Conservation (phyloP, 2,329 filamentous ascomycete genomes). For the Aspergillus ustus region DNA sequence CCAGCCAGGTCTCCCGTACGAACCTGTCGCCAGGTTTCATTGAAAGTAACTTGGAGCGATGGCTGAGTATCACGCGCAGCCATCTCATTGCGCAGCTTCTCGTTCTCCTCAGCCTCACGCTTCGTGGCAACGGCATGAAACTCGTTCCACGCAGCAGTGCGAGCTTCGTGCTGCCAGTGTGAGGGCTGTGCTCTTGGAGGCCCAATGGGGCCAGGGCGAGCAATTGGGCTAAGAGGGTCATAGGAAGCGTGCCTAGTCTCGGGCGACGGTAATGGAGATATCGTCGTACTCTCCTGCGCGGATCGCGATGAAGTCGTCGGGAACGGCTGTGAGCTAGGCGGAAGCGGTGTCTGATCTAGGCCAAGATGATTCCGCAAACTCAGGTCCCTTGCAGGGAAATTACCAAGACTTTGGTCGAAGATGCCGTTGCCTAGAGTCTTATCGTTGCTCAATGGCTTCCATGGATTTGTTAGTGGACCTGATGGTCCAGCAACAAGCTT, state of each 20-base stretch:
- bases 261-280: slow-evolving; percentile 44
- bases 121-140: slow-evolving; percentile 47
- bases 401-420: slow-evolving; percentile 59
- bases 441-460: slow-evolving; percentile 62
- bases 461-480: slow-evolving; percentile 55
- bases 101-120: slow-evolving; percentile 47
- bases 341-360: slow-evolving; percentile 45
- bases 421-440: slow-evolving; percentile 67
- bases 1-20: slow-evolving; percentile 46
- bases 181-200: slow-evolving; percentile 46
- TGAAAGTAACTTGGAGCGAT: slow-evolving; percentile 42
- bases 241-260: slow-evolving; percentile 43
- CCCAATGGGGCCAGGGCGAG: slow-evolving; percentile 52
- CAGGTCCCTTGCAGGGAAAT: slow-evolving; percentile 52
- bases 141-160: slow-evolving; percentile 49
- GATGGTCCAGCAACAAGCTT: slow-evolving; percentile 38
- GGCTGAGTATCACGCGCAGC: slow-evolving; percentile 42
- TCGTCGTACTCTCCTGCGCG: slow-evolving; percentile 39
- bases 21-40: slow-evolving; percentile 54
- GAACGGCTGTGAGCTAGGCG: slow-evolving; percentile 37
- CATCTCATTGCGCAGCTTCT: slow-evolving; percentile 46
- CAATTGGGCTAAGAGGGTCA: slow-evolving; percentile 46
- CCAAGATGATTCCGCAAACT: slow-evolving; percentile 46
- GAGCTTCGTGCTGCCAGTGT: slow-evolving; percentile 37
- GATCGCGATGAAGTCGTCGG: slow-evolving; percentile 32